Percentiles rank a stretch among this genome's conserved stretches.
Evolutionary conservation across 176 grass and related monocot species (phyloP).

Genomic region (Triticum turgidum): DNA sequence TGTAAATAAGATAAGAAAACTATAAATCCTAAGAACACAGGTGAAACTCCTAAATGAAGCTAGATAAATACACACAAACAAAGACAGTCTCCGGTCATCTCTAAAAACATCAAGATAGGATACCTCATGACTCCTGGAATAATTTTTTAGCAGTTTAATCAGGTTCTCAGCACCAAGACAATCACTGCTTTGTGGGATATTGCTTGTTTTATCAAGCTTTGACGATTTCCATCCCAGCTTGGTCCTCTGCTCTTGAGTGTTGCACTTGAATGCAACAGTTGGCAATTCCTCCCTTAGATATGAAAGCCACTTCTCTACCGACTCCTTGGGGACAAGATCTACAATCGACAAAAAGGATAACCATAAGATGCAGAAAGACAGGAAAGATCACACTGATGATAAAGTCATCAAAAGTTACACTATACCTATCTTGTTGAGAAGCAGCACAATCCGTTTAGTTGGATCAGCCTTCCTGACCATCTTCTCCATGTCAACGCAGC

Average conservation of each 20-base stretch:
- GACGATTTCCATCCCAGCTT: conserved; percentile 97
- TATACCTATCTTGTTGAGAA: conserved; percentile 98
- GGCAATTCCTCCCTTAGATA: conserved; percentile 91
- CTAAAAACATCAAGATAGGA: neutral
- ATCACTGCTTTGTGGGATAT: conserved; percentile 81
- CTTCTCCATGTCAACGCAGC: conserved; percentile 86
- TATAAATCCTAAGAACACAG: neutral
- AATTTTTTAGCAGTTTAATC: conserved; percentile 91
- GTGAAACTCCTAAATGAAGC: neutral
- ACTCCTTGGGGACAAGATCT: conserved; percentile 89
- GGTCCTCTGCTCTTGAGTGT: conserved; percentile 88
- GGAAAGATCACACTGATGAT: neutral
- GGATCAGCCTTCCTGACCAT: conserved; percentile 76
- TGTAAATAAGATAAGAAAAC: neutral
- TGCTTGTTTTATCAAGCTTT: conserved; percentile 65
- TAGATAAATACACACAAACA: neutral
- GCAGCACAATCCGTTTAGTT: conserved; percentile 75
- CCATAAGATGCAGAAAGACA: neutral
- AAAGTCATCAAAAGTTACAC: neutral
- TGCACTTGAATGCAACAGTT: conserved; percentile 92
- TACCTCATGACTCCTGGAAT: conserved; percentile 96
- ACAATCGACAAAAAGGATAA: neutral
- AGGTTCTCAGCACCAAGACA: conserved; percentile 94
- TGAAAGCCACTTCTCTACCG: conserved; percentile 81
- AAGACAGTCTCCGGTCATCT: neutral